Base-by-base conservation (phyloP, 2,329 filamentous ascomycete genomes). In the Colletotrichum scovillei region DNA sequence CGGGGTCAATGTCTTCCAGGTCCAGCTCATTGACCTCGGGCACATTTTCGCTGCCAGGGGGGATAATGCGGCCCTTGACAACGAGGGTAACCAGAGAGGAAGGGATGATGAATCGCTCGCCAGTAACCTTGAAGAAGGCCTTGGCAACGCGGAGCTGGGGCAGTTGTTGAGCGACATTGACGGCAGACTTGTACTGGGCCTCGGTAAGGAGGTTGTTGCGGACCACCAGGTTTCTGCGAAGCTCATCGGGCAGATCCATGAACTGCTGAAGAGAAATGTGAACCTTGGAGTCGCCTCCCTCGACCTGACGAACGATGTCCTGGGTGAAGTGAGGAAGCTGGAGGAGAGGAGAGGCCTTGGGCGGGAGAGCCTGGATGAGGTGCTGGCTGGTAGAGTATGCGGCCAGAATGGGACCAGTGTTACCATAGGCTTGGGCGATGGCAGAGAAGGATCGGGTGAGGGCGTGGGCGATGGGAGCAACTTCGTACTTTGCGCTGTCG, bases 71-170 rank as follows among this genome's bases (percentile, higher is more conserved):
- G 38, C 94, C 95, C 87, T 99, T 99, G 81, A 99, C 91, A 64
- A 99, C 95, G 35, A 99, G 92, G 75, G 95, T 96, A 26, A 98
- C 96, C 49, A 99, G 89, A 69, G 95, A 97, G 72, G 93, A 94
- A 7, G 97, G 95, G 38, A 96, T 97, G 79, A 99, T 94, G 82
- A 93, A 93, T 76, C 93, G 94, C 85, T 99, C 97, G 80, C 97
- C 97, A 65, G 95, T 92, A 58, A 99, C 97, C 88, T 99, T 99
- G 91, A 99, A 99, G 85, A 98, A 99, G 8, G 95, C 94, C 85
- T 95, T 97, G 79, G 95, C 94, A 12, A 99, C 91, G 71, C 93
- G 90, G 68, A 99, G 88, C 75, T 91, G 90, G 1, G 97, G 97
- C 32, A 99, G 88, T 83, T 98, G 94, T 78, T 91, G 91, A 32